Evolutionary conservation across 2,329 filamentous ascomycete species (phyloP).

Genomic region (Hypoxylon sp.): DNA sequence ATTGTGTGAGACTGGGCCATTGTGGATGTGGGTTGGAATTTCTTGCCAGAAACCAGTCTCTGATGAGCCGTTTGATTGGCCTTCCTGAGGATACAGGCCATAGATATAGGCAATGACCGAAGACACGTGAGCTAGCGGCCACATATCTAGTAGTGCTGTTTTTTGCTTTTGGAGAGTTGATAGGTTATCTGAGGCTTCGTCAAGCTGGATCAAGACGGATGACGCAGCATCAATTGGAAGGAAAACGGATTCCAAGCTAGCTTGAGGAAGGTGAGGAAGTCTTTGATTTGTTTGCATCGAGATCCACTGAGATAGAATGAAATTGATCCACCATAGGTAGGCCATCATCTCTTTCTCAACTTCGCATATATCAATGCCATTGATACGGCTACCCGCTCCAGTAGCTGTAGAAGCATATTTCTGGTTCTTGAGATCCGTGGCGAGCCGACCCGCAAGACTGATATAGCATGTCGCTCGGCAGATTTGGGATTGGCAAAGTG

Average conservation of each 20-base stretch:
- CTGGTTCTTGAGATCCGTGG: slow-evolving; percentile 12
- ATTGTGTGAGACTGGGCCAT: slow-evolving; percentile 8
- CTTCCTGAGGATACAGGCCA: slow-evolving; percentile 11
- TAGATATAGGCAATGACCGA: slow-evolving; percentile 21
- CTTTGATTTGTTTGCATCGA: slow-evolving; percentile 20
- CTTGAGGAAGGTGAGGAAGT: slow-evolving; percentile 16
- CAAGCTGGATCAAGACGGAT: slow-evolving; percentile 5
- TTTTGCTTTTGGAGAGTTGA: slow-evolving; percentile 18
- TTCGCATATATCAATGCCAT: slow-evolving; percentile 20
- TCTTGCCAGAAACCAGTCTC: slow-evolving; percentile 8
- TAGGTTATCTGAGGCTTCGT: slow-evolving; percentile 16
- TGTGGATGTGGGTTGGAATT: slow-evolving; percentile 2
- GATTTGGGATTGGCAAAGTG: slow-evolving; percentile 19
- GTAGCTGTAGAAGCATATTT: slow-evolving; percentile 13
- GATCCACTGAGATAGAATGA: slow-evolving; percentile 18
- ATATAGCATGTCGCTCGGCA: slow-evolving; percentile 19
- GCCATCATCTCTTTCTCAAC: slow-evolving; percentile 23
- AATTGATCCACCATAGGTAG: slow-evolving; percentile 23
- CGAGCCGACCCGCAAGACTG: slow-evolving; percentile 7
- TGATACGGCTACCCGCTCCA: slow-evolving; percentile 19
- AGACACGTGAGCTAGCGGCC: slow-evolving; percentile 13
- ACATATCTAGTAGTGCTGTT: slow-evolving; percentile 12
- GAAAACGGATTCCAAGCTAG: slow-evolving; percentile 14
- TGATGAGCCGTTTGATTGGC: not conserved
- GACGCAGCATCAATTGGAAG: slow-evolving; percentile 9